These are phyloP conservation scores for Chaetothyriales sp. DNA, from an alignment of 2,329 filamentous ascomycete species.

Conservation along the genomic window DNA sequence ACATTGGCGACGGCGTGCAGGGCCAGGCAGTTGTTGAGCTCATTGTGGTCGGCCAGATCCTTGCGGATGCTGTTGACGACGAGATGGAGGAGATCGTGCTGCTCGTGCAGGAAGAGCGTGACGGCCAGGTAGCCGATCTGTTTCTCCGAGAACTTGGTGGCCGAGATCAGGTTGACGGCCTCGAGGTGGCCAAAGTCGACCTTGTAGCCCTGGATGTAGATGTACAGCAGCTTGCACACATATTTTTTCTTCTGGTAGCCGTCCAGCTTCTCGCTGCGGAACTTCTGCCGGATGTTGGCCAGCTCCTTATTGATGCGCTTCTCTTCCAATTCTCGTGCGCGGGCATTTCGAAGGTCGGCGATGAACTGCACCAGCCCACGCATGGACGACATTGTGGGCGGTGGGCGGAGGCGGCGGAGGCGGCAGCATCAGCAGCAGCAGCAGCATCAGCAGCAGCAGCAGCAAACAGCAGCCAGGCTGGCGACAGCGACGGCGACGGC, in stretches of 20 bases:
- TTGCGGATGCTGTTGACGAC: conserved; percentile 98
- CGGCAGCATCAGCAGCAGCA: no score
- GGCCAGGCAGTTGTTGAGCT: conserved; percentile 92
- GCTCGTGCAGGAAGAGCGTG: conserved; percentile 90
- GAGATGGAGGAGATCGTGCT: conserved; percentile 87
- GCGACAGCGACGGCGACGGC: no score
- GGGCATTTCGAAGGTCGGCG: conserved; percentile 84
- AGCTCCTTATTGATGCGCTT: conserved; percentile 99
- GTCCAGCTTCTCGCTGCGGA: conserved; percentile 84
- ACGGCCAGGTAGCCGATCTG: conserved; percentile 98
- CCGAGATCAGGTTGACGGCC: conserved; percentile 93
- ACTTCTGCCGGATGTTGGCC: conserved; percentile 96
- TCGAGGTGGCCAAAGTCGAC: conserved; percentile 98
- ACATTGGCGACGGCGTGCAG: conserved; percentile 97
- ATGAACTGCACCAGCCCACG: conserved; percentile 91
- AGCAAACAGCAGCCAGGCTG: no score
- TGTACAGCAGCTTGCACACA: conserved; percentile 98
- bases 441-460: no score
- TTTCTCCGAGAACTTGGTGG: conserved; percentile 95
- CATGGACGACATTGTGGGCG: conserved; percentile 26
- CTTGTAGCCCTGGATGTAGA: conserved; percentile 97
- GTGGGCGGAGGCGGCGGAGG: neutral
- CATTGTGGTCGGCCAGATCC: conserved; percentile 84
- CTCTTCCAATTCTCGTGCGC: conserved; percentile 89
- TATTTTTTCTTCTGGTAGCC: conserved; percentile 99